These are phyloP conservation scores for Calocera viscosa DNA, from an alignment of 768 basidiomycete genomes.

Conservation along the genomic window DNA sequence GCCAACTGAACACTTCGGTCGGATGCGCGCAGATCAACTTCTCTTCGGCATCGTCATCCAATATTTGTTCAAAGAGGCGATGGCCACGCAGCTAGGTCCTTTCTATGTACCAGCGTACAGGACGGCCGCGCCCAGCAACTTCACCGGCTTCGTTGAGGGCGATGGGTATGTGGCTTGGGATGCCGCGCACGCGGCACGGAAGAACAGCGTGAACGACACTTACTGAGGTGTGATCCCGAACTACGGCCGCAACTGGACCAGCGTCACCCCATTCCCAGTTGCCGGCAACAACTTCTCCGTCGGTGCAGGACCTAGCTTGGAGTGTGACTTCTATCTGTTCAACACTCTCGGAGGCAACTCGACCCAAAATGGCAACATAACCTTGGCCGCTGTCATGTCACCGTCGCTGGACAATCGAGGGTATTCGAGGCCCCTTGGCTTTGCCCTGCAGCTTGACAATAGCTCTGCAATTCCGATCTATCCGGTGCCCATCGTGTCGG, in stretches of 20 bases:
- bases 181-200: constrained; percentile 45
- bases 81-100: not conserved
- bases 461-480: constrained; percentile 32
- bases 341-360: constrained; percentile 38
- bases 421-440: constrained; percentile 34
- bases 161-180: constrained; percentile 54
- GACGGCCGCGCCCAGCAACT: constrained; percentile 16
- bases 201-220: constrained; percentile 38
- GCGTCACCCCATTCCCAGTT: constrained; percentile 46
- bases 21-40: not conserved
- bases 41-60: not conserved
- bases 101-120: not conserved
- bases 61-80: not conserved
- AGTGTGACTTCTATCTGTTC: constrained; percentile 57
- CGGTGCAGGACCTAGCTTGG: constrained; percentile 52
- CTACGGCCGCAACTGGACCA: constrained; percentile 48
- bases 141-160: constrained; percentile 47
- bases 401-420: constrained; percentile 41
- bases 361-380: constrained; percentile 39
- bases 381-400: constrained; percentile 37
- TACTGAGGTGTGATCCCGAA: constrained; percentile 49
- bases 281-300: constrained; percentile 44
- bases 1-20: not conserved
- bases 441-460: constrained; percentile 44
- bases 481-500: constrained; percentile 22